Percentiles rank a stretch among this genome's conserved stretches.
Evolutionary conservation across 768 basidiomycete genomes (phyloP).

Genomic region (Russula ochroleuca): DNA sequence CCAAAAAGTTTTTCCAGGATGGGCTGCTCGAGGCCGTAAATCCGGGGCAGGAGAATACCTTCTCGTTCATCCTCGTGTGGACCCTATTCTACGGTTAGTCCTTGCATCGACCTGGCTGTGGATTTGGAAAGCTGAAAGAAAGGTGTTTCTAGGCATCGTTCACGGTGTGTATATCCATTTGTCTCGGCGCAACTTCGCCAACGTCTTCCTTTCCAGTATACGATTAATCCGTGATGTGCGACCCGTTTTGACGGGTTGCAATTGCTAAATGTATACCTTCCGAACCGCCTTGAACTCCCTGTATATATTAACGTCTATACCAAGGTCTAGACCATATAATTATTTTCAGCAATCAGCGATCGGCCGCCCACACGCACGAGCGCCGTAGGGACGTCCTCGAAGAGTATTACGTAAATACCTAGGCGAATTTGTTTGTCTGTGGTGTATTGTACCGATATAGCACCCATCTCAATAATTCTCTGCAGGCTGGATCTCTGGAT

Average conservation of each 20-base stretch:
- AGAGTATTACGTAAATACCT: not conserved
- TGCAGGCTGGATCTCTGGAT: not conserved
- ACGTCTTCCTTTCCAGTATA: slow-evolving; percentile 9
- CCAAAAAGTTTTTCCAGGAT: slow-evolving; percentile 57
- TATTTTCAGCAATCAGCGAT: not conserved
- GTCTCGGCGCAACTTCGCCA: not conserved
- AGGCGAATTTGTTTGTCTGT: not conserved
- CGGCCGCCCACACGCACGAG: not conserved
- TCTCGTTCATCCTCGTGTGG: slow-evolving; percentile 91
- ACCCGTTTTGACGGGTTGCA: not conserved
- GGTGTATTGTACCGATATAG: slow-evolving; percentile 4
- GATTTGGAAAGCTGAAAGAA: slow-evolving; percentile 19
- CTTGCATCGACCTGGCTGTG: slow-evolving; percentile 1
- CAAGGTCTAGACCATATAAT: too few relatives aligned
- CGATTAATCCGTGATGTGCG: not conserved
- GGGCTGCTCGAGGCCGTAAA: slow-evolving; percentile 67
- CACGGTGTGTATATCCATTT: slow-evolving; percentile 34
- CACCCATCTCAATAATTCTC: not conserved
- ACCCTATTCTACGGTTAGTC: slow-evolving; percentile 85
- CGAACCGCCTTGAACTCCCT: not conserved
- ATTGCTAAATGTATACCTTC: not conserved
- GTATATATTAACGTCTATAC: not conserved
- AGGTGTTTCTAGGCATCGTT: slow-evolving; percentile 39
- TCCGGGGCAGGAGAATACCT: slow-evolving; percentile 85
- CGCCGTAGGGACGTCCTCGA: not conserved